Percentiles rank a stretch among this genome's conserved stretches.
phyloP scores from a whole-genome alignment of 2,329 filamentous ascomycete species.

The Arthrobotrys sphaeroides region DNA sequence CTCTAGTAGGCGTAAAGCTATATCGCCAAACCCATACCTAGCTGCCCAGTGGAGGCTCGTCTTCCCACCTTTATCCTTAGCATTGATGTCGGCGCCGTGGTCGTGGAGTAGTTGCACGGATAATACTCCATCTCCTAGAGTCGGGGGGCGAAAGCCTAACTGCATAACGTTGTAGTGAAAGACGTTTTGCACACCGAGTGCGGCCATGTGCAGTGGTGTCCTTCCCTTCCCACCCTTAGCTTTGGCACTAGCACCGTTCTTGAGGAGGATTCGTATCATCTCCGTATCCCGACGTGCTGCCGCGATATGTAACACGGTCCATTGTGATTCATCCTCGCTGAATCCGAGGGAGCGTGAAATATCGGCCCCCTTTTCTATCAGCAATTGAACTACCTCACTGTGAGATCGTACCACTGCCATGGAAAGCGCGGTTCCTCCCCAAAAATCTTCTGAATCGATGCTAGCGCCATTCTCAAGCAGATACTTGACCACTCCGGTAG shows the following conservation, averaged over 20 bases:
- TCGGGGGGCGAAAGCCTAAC: neutral
- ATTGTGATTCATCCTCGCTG: neutral
- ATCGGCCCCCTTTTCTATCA: neutral
- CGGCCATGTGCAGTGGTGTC: neutral
- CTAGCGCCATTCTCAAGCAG: neutral
- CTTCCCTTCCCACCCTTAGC: neutral
- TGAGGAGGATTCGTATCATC: neutral
- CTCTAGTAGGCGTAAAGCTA: neutral
- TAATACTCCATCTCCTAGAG: neutral
- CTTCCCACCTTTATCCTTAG: neutral
- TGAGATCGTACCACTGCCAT: neutral
- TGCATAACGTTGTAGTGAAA: neutral
- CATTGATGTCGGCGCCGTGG: neutral
- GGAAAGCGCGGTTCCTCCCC: neutral
- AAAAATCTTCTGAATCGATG: neutral
- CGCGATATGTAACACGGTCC: neutral
- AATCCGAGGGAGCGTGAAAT: neutral
- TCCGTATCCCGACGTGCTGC: neutral
- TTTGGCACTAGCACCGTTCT: neutral
- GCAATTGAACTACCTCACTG: neutral
- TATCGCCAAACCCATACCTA: neutral
- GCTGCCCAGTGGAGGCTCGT: constrained; percentile 5
- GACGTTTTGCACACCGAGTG: neutral
- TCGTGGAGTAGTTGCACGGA: neutral
- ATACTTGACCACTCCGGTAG: neutral